Evolutionary conservation across 768 basidiomycete species (phyloP), one percentile per base, ranked within the genome.

Genomic region (Boletellus ananas): DNA sequence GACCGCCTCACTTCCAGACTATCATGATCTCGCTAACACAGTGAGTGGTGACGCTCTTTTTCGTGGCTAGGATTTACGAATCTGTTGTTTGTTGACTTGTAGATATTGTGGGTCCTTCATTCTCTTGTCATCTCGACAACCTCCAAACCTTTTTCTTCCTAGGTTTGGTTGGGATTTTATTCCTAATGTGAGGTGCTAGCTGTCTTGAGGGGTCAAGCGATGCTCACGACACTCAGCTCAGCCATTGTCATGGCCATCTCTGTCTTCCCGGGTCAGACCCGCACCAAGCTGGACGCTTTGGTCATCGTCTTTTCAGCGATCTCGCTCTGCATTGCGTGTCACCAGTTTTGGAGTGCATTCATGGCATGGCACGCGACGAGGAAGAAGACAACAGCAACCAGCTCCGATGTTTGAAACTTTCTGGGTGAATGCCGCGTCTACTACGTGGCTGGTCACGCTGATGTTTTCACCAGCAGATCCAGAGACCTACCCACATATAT

Each of bases 341-440:
- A 61, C 40, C 59, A 64, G 42, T 58, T 64, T 31, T 33, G 50
- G 42, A 58, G 59, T 33, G 62, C 54, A 7, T 50, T 63, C 37
- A 1, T 58, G 18, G 23, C 34, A 18, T 64, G 61, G 61, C 12
- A 43, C 27, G 47, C 42, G 18, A 35, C 21, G 35, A 58, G 47
- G 39, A 33, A 43, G 38, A 61, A 64, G 49, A 16, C 33, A 6
- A 27, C 8, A 6, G 43, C 42, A 40, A 17, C 40, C 9, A 43
- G 50, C 34, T 31, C 52, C 7, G n/a, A 17, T 2, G 52, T 20
- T 46, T 62, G 37, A 62, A 23, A 29, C 23, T 6, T 6, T 25
- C 35, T 49, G 11, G 43, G 58, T 58, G 34, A 45, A n/a, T 14
- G 21, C 29, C 27, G 5, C 31, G n/a, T 14, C 17, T 11, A 27